Percentiles rank a stretch among this genome's conserved stretches.
phyloP scores from a whole-genome alignment of 108 stramenopile genomes.

The Nitzschia sp. region DNA sequence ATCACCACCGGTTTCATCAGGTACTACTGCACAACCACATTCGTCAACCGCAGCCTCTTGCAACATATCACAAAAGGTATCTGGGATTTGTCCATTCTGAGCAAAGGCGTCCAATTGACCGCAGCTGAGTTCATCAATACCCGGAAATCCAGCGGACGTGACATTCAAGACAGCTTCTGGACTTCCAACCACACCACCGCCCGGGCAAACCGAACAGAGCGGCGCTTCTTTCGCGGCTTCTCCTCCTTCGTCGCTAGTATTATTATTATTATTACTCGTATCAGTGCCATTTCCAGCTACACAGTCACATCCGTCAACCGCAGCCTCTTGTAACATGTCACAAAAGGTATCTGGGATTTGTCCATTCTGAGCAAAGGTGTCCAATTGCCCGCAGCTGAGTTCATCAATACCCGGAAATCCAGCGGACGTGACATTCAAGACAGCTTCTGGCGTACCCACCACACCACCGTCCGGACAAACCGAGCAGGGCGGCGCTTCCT shows the following conservation, averaged over 20 bases:
- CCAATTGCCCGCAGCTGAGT: not conserved
- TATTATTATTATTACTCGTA: not conserved
- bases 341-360: not conserved
- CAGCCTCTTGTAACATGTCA: not conserved
- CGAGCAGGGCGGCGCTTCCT: not conserved
- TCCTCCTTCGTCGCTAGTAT: no score
- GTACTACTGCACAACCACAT: slow-evolving; percentile 13
- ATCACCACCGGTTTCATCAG: not conserved
- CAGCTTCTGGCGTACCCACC: not conserved
- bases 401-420: not conserved
- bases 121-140: no score
- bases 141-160: no score
- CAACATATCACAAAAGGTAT: not conserved
- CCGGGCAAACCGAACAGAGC: no score
- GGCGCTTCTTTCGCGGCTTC: no score
- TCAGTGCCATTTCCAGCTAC: not conserved
- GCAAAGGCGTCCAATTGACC: no score
- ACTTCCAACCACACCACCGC: no score
- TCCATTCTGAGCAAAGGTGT: not conserved
- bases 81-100: slow-evolving; percentile 1
- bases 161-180: no score
- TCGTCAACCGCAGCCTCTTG: not conserved
- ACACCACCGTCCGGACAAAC: no score
- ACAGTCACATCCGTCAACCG: slow-evolving; percentile 1
- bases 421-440: not conserved